Evolutionary conservation across 2,329 filamentous ascomycete genomes (phyloP), one percentile per base, ranked within the genome.

Genomic region (Phialophora verrucosa): DNA sequence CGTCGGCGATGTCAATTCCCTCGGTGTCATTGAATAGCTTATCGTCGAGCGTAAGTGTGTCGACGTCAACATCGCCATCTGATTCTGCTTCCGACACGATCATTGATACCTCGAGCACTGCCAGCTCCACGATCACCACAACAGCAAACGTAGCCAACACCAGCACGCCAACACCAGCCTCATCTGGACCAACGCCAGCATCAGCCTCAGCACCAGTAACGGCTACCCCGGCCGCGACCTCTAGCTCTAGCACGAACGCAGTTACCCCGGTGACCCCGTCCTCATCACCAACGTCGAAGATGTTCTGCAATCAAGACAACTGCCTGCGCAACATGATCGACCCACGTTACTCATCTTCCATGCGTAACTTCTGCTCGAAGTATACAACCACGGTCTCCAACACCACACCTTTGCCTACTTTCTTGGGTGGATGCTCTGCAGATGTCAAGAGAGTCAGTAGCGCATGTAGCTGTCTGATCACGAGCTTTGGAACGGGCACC

Each of bases 331-430:
- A 70, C 31, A 44, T 70, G 64, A 66, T 70, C 6, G 69, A 69
- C 44, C 49, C 59, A 23, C 64, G 64, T 11, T 68, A 67, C 31
- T 67, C 64, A 7, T 60, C 56, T 6, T 51, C 62, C 5, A 67
- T 63, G 61, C 23, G 53, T 25, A 20, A 53, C 23, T 69, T 68
- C 55, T 70, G 69, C 44, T 17, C 66, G 3, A 35, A 17, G 12
- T 70, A 69, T 29, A 65, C 68, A 2, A 69, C 59, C n/a, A 62
- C 57, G 20, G 29, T 59, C 38, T 63, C 68, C 49, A 70, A 69
- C 29, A 59, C 70, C 2, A 64, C 63, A 12, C 65, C 31, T 51
- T 59, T 69, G 17, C 81, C 78, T 72, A 81, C 83, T 50, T 70
- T 66, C 27, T 38, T 68, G 47, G 51, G 35, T 12, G 67, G 65